A percentile compares a stretch with the other conserved stretches of the same genome.
These are phyloP conservation scores for Meredithiella fracta DNA, from an alignment of 2,329 filamentous ascomycete genomes.

Conservation along the genomic window DNA sequence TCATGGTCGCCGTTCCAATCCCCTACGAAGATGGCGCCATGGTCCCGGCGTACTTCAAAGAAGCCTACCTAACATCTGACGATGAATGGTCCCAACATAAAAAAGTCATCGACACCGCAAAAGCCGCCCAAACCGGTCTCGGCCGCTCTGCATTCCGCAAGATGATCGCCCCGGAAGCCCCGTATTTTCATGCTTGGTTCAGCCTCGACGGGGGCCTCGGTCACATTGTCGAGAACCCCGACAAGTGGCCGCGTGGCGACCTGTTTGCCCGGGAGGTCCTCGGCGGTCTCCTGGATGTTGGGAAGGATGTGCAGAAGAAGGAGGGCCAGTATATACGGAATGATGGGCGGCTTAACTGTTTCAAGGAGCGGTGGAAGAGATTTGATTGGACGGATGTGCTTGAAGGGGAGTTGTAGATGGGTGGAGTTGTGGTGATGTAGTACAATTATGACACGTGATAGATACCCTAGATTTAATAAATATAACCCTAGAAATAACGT, in stretches of 20 bases:
- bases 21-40: constrained; percentile 84
- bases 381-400: constrained; percentile 70
- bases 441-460: neutral
- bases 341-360: constrained; percentile 55
- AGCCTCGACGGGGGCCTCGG: constrained; percentile 79
- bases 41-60: constrained; percentile 85
- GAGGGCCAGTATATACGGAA: constrained; percentile 70
- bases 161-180: constrained; percentile 83
- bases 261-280: constrained; percentile 83
- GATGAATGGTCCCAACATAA: constrained; percentile 93
- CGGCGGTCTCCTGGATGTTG: constrained; percentile 78
- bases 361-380: constrained; percentile 72
- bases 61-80: constrained; percentile 75
- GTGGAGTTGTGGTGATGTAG: neutral
- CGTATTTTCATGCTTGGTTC: constrained; percentile 98
- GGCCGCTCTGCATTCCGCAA: constrained; percentile 71
- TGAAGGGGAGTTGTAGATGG: constrained; percentile 20
- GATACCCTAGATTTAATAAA: neutral
- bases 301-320: constrained; percentile 68
- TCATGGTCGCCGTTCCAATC: constrained; percentile 71
- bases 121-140: constrained; percentile 45
- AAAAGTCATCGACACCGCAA: constrained; percentile 78
- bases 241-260: constrained; percentile 77
- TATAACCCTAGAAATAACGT: no score
- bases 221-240: constrained; percentile 76